Base-by-base conservation (phyloP, 148 eudicot genomes). In the Rhododendron williamsianum region DNA sequence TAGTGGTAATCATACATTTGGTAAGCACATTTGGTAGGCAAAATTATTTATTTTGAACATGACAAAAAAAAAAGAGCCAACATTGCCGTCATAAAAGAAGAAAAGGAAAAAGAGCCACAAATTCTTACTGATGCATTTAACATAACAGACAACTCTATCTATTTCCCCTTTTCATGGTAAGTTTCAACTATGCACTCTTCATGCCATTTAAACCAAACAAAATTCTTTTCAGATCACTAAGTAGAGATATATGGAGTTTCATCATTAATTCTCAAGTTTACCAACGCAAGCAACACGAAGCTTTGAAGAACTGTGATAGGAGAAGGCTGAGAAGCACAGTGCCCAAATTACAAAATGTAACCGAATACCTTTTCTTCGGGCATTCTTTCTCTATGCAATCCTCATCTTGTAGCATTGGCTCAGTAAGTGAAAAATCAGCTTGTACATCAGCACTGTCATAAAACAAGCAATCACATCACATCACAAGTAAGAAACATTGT, bases 361-460 rank as follows among this genome's bases (percentile, higher is more conserved):
- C 19, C 60, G n/a, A 48, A 81, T 51, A 94, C 96, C 96, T 91
- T 89, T 92, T 94, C 88, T 83, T 86, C 7, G 89, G 87, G 89
- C 88, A 85, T 77, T 87, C 92, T 85, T 84, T 89, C 76, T 90
- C 92, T 33, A 77, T 56, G 54, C 81, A 89, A 9, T 92, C 93
- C 38, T 86, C 89, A 43, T 81, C 90, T 84, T 84, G 88, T 13
- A 77, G 77, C 30, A 15, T 54, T 82, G 86, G 85, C 80, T 88
- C 86, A 65, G 89, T 81, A 76, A 89, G 93, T 78, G 92, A 89
- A 86, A 89, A 90, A 89, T 92, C 92, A 54, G 89, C 81, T 76
- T 91, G 92, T 36, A 88, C 45, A 63, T 88, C 81, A 81, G 89
- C 83, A 86, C 94, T 92, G 93, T 85, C 87, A 84, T 25, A 13